Conservation (phyloP, 495 filamentous ascomycete genomes). For the Pyrenopolyporus hunteri region DNA sequence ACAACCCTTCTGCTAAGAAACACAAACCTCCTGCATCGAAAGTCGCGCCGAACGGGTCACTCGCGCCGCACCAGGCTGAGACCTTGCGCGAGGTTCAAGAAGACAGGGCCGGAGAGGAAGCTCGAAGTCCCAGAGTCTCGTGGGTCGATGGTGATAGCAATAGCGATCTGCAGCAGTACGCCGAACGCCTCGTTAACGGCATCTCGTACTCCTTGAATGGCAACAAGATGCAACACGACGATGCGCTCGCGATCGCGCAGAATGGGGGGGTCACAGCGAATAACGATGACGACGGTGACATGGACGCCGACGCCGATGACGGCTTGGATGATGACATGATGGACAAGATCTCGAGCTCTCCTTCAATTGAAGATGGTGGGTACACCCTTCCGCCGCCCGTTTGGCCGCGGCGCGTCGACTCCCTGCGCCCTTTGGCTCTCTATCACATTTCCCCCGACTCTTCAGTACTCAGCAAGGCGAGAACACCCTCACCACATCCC, state of each 20-base stretch:
- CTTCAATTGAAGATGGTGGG: constrained; percentile 98
- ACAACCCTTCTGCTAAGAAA: constrained; percentile 81
- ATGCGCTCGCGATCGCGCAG: constrained; percentile 60
- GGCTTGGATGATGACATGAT: constrained; percentile 87
- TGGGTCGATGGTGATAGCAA: constrained; percentile 57
- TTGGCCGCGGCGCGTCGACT: constrained; percentile 50
- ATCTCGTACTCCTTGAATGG: constrained; percentile 57
- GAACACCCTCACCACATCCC: constrained; percentile 62
- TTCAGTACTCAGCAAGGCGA: constrained; percentile 40
- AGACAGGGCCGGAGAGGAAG: constrained; percentile 71
- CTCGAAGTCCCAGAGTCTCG: constrained; percentile 57
- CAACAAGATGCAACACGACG: constrained; percentile 56
- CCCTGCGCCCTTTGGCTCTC: constrained; percentile 44
- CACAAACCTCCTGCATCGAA: constrained; percentile 52
- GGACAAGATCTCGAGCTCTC: constrained; percentile 97
- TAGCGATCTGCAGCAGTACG: constrained; percentile 57
- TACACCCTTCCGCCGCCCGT: constrained; percentile 48
- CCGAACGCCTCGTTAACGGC: constrained; percentile 54
- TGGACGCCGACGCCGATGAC: constrained; percentile 70
- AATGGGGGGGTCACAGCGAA: constrained; percentile 58
- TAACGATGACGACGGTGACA: constrained; percentile 72
- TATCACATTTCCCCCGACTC: constrained; percentile 37
- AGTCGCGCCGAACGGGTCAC: constrained; percentile 56
- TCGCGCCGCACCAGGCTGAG: constrained; percentile 83
- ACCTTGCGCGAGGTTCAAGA: constrained; percentile 79